Evolutionary conservation across 2,329 filamentous ascomycete species (phyloP).

Genomic region (Colletotrichum sp.): DNA sequence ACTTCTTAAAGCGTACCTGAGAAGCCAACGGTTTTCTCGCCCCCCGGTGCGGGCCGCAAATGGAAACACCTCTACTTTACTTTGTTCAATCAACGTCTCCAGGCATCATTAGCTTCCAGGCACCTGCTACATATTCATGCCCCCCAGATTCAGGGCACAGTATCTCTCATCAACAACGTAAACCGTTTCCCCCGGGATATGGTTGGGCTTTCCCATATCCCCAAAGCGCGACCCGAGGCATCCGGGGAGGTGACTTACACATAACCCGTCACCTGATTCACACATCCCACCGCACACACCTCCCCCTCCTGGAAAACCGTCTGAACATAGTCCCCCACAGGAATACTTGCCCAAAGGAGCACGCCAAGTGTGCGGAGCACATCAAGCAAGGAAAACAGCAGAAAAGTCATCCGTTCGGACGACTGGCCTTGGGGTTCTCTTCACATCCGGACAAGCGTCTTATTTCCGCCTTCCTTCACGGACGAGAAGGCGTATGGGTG

Average conservation of each 20-base stretch:
- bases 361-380: neutral
- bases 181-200: neutral
- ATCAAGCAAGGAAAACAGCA: neutral
- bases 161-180: neutral
- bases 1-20: neutral
- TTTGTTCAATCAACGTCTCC: neutral
- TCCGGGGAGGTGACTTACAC: neutral
- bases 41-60: neutral
- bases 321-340: neutral
- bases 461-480: neutral
- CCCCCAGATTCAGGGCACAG: fast-evolving
- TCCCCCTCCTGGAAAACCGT: neutral
- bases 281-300: neutral
- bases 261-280: neutral
- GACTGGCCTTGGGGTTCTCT: neutral
- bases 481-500: neutral
- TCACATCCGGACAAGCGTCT: neutral
- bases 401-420: neutral
- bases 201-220: no score
- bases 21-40: neutral
- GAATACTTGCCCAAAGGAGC: neutral
- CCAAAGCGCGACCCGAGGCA: neutral
- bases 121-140: neutral
- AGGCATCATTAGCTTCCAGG: neutral
- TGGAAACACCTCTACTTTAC: neutral